Base-by-base conservation (phyloP, 805 yeast species). In the Ogataea glucozyma region DNA sequence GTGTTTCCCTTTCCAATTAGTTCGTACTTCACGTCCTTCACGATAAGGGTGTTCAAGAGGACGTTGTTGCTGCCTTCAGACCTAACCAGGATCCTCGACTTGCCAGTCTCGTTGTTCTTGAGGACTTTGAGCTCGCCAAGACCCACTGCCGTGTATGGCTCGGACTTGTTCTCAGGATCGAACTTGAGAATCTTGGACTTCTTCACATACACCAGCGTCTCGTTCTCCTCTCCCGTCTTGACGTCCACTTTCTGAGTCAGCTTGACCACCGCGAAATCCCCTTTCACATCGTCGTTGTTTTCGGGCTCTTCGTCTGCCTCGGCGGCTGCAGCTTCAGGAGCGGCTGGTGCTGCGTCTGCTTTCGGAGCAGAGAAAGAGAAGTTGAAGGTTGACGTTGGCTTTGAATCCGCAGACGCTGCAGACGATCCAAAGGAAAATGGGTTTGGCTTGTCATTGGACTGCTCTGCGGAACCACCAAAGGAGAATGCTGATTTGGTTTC, bases 61-160 rank as follows among this genome's bases (percentile, higher is more conserved):
- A 89, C 81, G 53, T 95, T 77, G 29, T 85, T 83, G 29, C 88
- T 81, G 21, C 96, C 97, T 43, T 90, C 98, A 0, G 97, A 87
- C 56, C 98, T 79, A 16, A 91, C 75, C 26, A 91, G 67, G 11
- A 87, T 66, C 61, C 98, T 79, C 3, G 81, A 60, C 58, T 87
- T 87, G 17, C 70, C 67, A 8, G 84, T 81, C 2, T 69, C 72
- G 39, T 74, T 74, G 54, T 83, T 73, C 44, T 75, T 79, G 42
- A 91, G 69, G 10, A 91, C 70, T 56, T 88, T 85, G 53, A 89
- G 70, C 38, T 83, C 90, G 3, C 98, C 98, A 3, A 89, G 70
- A 10, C 98, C 98, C 49, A 75, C 75, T 5, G 79, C 66, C 26
- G 70, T 73, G 58, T 85, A 87, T 9, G 78, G 78, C 4, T 38